These are phyloP conservation scores for Dillenia suffruticosa DNA, from an alignment of 164 flowering plant species.

Conservation along the genomic window DNA sequence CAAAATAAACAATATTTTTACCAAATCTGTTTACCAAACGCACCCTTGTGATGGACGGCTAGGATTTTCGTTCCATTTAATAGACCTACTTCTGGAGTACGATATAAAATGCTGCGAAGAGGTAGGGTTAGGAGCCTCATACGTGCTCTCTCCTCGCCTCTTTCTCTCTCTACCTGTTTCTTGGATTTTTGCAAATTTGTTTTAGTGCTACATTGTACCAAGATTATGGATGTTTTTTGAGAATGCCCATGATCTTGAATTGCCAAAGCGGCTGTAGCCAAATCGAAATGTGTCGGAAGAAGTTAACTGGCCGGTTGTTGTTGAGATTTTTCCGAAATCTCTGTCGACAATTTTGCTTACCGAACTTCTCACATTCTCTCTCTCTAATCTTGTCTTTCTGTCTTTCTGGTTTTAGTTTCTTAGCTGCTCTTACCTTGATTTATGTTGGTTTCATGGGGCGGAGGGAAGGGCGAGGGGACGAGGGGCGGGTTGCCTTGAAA, in stretches of 20 bases:
- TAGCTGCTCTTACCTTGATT: too few relatives aligned
- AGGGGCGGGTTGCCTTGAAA: too few relatives aligned
- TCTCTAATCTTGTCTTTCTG: background rate
- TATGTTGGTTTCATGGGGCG: too few relatives aligned
- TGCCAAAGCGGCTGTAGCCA: constrained; percentile 47
- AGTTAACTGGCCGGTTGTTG: constrained; percentile 46
- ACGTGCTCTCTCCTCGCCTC: background rate
- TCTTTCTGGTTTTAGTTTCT: background rate
- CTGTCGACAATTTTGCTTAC: constrained; percentile 37
- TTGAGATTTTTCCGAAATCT: constrained; percentile 7
- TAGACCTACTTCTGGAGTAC: too few relatives aligned
- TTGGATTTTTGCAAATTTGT: background rate
- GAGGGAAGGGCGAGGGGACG: too few relatives aligned
- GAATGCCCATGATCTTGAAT: constrained; percentile 21
- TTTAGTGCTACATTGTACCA: constrained; percentile 40
- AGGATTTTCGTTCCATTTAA: too few relatives aligned
- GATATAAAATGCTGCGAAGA: too few relatives aligned
- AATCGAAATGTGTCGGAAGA: constrained; percentile 13
- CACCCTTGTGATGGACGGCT: too few relatives aligned
- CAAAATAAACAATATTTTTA: too few relatives aligned
- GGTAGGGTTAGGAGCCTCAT: too few relatives aligned
- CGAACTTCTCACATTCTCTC: constrained; percentile 35
- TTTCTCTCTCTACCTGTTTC: background rate
- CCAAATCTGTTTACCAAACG: too few relatives aligned
- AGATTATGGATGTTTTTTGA: constrained; percentile 19